phyloP scores from a whole-genome alignment of 805 yeast genomes.

The Barnettozyma populi region DNA sequence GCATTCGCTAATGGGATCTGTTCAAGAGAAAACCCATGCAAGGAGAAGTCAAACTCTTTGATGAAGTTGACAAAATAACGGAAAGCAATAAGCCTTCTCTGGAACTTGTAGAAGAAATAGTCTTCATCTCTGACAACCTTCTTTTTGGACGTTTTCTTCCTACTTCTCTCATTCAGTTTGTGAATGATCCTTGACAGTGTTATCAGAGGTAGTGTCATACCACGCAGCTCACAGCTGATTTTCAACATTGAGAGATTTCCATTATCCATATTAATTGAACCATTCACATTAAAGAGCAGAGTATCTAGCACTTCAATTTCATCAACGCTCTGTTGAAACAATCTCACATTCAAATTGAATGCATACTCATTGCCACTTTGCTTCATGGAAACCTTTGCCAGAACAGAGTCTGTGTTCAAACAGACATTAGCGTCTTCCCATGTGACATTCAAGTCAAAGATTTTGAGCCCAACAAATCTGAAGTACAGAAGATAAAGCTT shows the following conservation, averaged over 20 bases:
- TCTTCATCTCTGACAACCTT: slow-evolving; percentile 7
- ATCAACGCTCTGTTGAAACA: slow-evolving; percentile 17
- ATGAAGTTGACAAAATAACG: slow-evolving; percentile 14
- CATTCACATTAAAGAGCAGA: slow-evolving; percentile 14
- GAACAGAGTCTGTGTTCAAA: slow-evolving; percentile 11
- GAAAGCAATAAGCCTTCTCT: slow-evolving; percentile 8
- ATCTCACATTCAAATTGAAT: slow-evolving; percentile 11
- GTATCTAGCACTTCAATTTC: slow-evolving; percentile 18
- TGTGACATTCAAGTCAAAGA: slow-evolving; percentile 11
- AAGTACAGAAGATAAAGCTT: slow-evolving; percentile 19
- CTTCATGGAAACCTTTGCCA: slow-evolving; percentile 14
- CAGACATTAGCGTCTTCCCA: slow-evolving; percentile 12
- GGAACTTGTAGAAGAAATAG: slow-evolving; percentile 10
- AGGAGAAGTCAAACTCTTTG: slow-evolving; percentile 14
- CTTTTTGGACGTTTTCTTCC: not conserved
- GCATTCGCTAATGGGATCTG: slow-evolving; percentile 20
- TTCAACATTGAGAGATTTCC: slow-evolving; percentile 18
- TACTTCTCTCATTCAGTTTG: not conserved
- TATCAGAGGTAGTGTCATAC: slow-evolving; percentile 14
- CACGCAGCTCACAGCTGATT: slow-evolving; percentile 16
- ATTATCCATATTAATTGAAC: slow-evolving; percentile 13
- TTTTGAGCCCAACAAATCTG: slow-evolving; percentile 21
- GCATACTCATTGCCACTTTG: slow-evolving; percentile 3
- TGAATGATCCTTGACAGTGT: slow-evolving; percentile 9
- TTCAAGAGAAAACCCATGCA: slow-evolving; percentile 15